Evolutionary conservation across 768 basidiomycete species (phyloP).

Genomic region (Plicaturopsis crispa): DNA sequence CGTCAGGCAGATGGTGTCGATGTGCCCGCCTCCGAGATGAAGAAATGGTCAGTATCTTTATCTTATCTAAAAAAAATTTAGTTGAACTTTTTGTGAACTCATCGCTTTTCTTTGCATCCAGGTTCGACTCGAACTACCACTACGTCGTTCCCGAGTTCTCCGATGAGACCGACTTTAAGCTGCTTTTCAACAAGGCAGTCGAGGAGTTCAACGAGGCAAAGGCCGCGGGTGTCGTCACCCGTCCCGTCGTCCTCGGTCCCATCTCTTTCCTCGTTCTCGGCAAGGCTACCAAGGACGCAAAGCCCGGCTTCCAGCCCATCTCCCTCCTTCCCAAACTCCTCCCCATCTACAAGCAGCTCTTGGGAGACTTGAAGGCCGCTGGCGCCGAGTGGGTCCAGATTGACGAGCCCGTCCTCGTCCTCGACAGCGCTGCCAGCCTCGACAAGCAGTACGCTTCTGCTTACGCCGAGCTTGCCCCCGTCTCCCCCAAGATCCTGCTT

Average conservation of each 20-base stretch:
- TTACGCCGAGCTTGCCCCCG: conserved; percentile 74
- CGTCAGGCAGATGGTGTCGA: conserved; percentile 93
- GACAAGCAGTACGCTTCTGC: conserved; percentile 75
- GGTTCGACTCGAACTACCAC: conserved; percentile 99
- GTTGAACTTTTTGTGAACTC: background rate
- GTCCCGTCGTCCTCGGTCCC: conserved; percentile 94
- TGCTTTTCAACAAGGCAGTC: conserved; percentile 92
- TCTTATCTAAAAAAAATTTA: conserved; percentile 3
- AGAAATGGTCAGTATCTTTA: conserved; percentile 77
- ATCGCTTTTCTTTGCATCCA: conserved; percentile 24
- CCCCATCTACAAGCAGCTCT: conserved; percentile 85
- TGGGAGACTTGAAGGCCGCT: conserved; percentile 84
- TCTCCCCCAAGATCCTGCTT: conserved; percentile 87
- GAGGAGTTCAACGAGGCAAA: conserved; percentile 94
- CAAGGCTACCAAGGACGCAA: conserved; percentile 82
- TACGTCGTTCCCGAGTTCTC: conserved; percentile 97
- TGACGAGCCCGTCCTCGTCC: conserved; percentile 94
- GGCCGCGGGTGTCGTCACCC: conserved; percentile 79
- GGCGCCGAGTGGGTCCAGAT: conserved; percentile 95
- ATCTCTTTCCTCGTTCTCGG: conserved; percentile 92
- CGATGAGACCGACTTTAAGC: conserved; percentile 85
- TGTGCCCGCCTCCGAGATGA: conserved; percentile 97
- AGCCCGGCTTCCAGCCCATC: conserved; percentile 82
- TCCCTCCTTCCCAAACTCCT: conserved; percentile 84
- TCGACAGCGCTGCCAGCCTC: conserved; percentile 72